Base-by-base conservation (phyloP, 345 rosid genomes). In the Citrus sp. region DNA sequence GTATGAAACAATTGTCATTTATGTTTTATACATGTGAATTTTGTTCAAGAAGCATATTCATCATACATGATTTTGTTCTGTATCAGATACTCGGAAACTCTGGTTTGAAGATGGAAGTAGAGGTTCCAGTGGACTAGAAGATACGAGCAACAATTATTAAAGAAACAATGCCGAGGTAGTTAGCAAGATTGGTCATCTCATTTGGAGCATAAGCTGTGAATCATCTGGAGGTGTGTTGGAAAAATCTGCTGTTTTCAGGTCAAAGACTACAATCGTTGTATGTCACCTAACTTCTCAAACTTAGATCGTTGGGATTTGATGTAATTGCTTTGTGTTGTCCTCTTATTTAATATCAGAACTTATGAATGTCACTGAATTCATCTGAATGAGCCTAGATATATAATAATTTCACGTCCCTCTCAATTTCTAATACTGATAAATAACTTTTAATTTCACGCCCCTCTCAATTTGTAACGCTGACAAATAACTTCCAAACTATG, bases 111-210 rank as follows among this genome's bases (percentile, higher is more conserved):
- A 88, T 90, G 94, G 92, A 93, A 77, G 94, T 89, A 30, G 98
- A 93, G 85, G 92, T 92, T 79, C 94, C 90, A 2, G 97, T 89
- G 76, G 98, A 93, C 76, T 90, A 85, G 58, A 54, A 86, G 63
- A 14, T 14, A 42, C 9, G 72, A 46, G 67, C 73, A 32, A 55
- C 19, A 61, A 6, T n/a, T 3, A 46, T 77, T 38, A 66, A 66
- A 6, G 19, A 25, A 30, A n/a, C 38, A 7, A 35, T 58, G 64
- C 32, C 18, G 25, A 73, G 74, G 27, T 61, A 22, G 55, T 38
- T 12, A 21, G 61, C 61, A 27, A 16, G 5, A 42, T 51, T 42
- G 9, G 59, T 16, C n/a, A 32, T 19, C 55, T n/a, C 51, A 0
- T 38, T 35, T 21, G 51, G 30, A 38, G 51, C 28, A 55, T 35